Evolutionary conservation across 805 yeast genomes (phyloP).

Genomic region (Sugiyamaella lignohabitans): DNA sequence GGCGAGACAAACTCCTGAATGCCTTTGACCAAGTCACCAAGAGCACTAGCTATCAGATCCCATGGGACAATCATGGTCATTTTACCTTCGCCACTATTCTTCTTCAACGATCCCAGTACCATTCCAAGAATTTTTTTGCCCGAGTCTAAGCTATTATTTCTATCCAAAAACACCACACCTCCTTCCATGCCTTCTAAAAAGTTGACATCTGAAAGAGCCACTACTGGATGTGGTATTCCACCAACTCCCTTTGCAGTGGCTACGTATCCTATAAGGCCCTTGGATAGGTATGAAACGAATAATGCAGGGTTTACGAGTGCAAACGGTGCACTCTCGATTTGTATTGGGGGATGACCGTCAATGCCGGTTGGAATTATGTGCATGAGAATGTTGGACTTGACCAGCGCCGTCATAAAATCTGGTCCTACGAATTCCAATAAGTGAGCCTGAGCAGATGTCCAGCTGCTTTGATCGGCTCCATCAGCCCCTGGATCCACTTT

Average conservation of each 20-base stretch:
- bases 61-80: constrained; percentile 29
- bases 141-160: background rate
- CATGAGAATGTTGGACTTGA: constrained; percentile 2
- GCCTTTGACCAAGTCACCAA: background rate
- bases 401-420: background rate
- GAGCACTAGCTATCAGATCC: constrained; percentile 17
- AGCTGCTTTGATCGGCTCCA: constrained; percentile 1
- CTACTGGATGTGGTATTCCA: constrained; percentile 10
- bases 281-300: constrained; percentile 27
- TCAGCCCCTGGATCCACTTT: constrained; percentile 1
- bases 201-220: constrained; percentile 27
- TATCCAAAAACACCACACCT: constrained; percentile 19
- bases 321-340: constrained; percentile 29
- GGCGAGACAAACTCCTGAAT: background rate
- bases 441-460: constrained; percentile 2
- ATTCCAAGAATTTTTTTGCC: constrained; percentile 23
- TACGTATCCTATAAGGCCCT: constrained; percentile 25
- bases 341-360: constrained; percentile 4
- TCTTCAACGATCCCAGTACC: constrained; percentile 25
- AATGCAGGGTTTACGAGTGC: constrained; percentile 31
- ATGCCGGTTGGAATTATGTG: background rate
- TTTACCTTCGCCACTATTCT: constrained; percentile 30
- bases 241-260: constrained; percentile 6
- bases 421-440: background rate
- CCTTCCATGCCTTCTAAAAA: constrained; percentile 35